Base-by-base conservation (phyloP, 2,329 filamentous ascomycete genomes). In the Chrysosphaeria jannelii region DNA sequence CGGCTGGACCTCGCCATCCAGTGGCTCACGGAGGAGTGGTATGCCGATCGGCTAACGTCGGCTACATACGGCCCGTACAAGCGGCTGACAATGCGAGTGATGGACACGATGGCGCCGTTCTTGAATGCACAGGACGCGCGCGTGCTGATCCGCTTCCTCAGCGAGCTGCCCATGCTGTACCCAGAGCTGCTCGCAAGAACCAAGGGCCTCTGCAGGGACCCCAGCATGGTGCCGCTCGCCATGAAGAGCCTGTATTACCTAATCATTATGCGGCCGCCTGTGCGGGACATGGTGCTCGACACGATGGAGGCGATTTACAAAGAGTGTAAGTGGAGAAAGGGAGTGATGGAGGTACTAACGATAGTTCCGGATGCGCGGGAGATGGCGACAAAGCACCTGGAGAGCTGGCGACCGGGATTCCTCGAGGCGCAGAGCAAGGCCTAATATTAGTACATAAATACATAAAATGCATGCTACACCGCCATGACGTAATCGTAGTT, bases 11-110 rank as follows among this genome's bases (percentile, higher is more conserved):
- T 85, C 12, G 81, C 78, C 2, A 76, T 93, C 24, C 67, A 69
- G 6, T 97, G 85, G 85, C 54, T 97, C 10, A 89, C 70, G 35
- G 85, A 97, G 42, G 85, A 97, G 45, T 97, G 85, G 81, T 93
- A 90, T 43, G 88, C 79, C 35, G 81, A 93, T 40, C 64, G 43
- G 41, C 45, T 48, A 31, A 46, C 48, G 31, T 46, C 40, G 29
- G 47, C 37, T 22, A 40, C 31, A 27, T 49, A 42, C 25, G 37
- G 14, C 18, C 40, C n/a, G n/a, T 91, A 90, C 42, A 64, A 76
- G 28, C 62, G 62, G 36, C 88, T 72, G 57, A 63, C 65, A 3
- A 44, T 79, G 29, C 68, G 66, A 28, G 53, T 93, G n/a, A 53
- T 97, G 10, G 78, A 91, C 37, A 72, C 72, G 2, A 75, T 97